These are phyloP conservation scores for Penicillium frequentans DNA, from an alignment of 2,329 filamentous ascomycete genomes.

Conservation along the genomic window DNA sequence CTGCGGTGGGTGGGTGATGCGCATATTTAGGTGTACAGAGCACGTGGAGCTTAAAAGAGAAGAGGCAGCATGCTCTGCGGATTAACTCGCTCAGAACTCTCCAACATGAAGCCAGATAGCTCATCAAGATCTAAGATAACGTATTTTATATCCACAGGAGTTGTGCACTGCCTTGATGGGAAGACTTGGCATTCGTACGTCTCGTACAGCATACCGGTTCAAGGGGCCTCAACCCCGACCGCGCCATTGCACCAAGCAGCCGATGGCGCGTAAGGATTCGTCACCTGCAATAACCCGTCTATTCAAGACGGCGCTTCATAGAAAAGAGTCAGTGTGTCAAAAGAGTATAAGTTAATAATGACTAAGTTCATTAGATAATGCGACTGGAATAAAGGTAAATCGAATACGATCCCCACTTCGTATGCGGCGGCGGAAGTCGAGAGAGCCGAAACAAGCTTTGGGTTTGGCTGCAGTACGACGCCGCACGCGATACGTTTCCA, in stretches of 20 bases:
- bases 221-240: background rate
- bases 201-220: background rate
- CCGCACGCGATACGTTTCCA: slow-evolving; percentile 16
- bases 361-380: background rate
- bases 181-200: background rate
- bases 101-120: too few species aligned
- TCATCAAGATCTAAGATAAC: too few species aligned
- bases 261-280: background rate
- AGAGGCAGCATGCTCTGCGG: too few species aligned
- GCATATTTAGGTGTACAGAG: too few species aligned
- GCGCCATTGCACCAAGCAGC: background rate
- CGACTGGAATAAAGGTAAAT: background rate
- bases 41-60: too few species aligned
- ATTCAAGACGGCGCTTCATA: background rate
- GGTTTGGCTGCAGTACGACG: background rate
- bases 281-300: background rate
- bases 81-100: too few species aligned
- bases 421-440: background rate
- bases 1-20: too few species aligned
- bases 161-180: background rate
- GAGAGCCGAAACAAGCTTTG: background rate
- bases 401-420: background rate
- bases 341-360: too few species aligned
- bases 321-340: too few species aligned
- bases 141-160: too few species aligned